Percentiles rank a stretch among this genome's conserved stretches.
These are phyloP conservation scores for Rhizopogon roseolus DNA, from an alignment of 768 basidiomycete species.

Conservation along the genomic window DNA sequence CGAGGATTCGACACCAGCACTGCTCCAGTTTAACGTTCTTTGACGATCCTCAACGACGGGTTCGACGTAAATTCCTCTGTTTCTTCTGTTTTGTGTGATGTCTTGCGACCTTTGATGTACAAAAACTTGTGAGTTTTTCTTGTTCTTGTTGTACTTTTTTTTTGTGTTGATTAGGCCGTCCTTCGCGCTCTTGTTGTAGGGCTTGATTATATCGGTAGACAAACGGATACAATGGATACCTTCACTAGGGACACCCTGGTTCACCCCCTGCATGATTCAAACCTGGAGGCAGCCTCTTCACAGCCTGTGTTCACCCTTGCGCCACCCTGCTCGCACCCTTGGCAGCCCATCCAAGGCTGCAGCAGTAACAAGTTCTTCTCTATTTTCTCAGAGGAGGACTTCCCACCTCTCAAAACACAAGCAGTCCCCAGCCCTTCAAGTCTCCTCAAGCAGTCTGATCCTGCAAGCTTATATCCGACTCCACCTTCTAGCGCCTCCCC, in stretches of 20 bases:
- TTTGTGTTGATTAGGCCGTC: neutral
- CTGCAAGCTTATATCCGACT: constrained; percentile 19
- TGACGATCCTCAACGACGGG: neutral
- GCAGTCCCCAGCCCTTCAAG: constrained; percentile 6
- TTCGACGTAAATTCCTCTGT: constrained; percentile 5
- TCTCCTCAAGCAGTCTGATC: constrained; percentile 15
- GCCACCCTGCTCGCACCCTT: constrained; percentile 8
- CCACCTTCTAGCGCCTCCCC: constrained; percentile 21
- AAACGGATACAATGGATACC: constrained; percentile 28
- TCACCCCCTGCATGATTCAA: constrained; percentile 6
- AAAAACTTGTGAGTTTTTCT: constrained; percentile 8
- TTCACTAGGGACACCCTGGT: constrained; percentile 25
- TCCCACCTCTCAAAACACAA: constrained; percentile 11
- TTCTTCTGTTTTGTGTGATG: constrained; percentile 17
- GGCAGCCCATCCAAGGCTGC: constrained; percentile 15
- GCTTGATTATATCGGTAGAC: constrained; percentile 27
- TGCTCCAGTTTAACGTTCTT: constrained; percentile 5
- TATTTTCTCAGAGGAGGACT: constrained; percentile 9
- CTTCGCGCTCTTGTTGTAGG: constrained; percentile 11
- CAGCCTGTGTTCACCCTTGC: constrained; percentile 15
- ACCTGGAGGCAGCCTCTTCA: constrained; percentile 2
- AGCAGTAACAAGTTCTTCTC: constrained; percentile 21
- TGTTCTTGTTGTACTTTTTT: neutral
- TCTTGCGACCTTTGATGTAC: constrained; percentile 19
- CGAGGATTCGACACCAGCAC: constrained; percentile 20